phyloP scores from a whole-genome alignment of 1,284 basidiomycete species.

The Ceratobasidium sp. region DNA sequence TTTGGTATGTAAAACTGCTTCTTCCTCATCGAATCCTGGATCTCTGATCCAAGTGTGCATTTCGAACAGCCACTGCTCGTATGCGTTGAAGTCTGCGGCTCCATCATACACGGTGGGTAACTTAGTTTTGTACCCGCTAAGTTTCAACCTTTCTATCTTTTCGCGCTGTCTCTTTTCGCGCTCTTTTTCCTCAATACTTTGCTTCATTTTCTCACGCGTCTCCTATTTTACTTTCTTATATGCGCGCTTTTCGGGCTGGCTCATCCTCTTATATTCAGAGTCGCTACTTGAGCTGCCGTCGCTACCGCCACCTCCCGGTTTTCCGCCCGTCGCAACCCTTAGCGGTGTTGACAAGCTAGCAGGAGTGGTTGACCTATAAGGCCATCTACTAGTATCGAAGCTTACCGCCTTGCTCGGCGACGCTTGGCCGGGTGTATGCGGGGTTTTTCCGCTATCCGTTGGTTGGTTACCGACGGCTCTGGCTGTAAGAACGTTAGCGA shows the following conservation, averaged over 20 bases:
- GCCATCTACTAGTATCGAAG: too few species aligned
- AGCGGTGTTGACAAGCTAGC: too few species aligned
- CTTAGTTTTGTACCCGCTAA: conserved; percentile 25
- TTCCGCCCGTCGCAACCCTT: neutral
- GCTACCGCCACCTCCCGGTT: neutral
- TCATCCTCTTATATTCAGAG: neutral
- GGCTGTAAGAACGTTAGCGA: too few species aligned
- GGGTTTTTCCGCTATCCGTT: too few species aligned
- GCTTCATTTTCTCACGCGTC: neutral
- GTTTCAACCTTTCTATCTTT: conserved; percentile 17
- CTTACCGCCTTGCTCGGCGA: too few species aligned
- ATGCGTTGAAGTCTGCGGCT: conserved; percentile 17
- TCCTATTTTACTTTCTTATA: conserved; percentile 18
- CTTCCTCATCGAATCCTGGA: conserved; percentile 16
- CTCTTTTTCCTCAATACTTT: neutral
- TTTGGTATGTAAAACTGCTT: conserved; percentile 26
- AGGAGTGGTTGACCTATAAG: too few species aligned
- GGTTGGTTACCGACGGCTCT: too few species aligned
- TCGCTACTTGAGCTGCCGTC: neutral
- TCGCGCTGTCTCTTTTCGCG: neutral
- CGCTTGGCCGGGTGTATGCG: too few species aligned
- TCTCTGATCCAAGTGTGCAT: conserved; percentile 35
- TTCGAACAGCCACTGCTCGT: conserved; percentile 42
- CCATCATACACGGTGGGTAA: conserved; percentile 36
- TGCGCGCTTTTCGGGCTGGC: neutral